Conservation (phyloP, 148 eudicot genomes). For the Rhododendron molle region DNA sequence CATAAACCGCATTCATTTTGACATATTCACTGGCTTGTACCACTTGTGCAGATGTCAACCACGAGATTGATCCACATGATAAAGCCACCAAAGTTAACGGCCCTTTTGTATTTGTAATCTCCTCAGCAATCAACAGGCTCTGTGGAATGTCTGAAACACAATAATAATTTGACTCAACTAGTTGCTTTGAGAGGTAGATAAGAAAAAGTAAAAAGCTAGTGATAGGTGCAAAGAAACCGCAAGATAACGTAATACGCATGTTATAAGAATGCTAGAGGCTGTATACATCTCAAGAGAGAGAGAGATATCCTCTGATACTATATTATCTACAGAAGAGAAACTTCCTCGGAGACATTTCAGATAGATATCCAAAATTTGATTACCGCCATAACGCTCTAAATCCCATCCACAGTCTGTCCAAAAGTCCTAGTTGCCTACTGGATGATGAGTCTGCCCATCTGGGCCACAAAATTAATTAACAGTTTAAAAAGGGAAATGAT, state of each 20-base stretch:
- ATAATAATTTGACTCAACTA: background rate
- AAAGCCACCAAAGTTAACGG: slow-evolving; percentile 28
- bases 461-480: background rate
- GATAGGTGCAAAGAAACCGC: background rate
- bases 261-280: background rate
- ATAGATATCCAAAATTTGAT: background rate
- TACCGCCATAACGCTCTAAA: background rate
- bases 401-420: background rate
- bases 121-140: slow-evolving; percentile 17
- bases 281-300: background rate
- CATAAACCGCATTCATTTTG: slow-evolving; percentile 54
- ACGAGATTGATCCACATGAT: slow-evolving; percentile 41
- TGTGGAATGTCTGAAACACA: slow-evolving; percentile 30
- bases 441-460: background rate
- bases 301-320: background rate
- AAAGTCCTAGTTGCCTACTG: background rate
- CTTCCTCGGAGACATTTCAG: background rate
- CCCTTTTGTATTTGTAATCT: slow-evolving; percentile 12
- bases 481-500: too few relatives aligned
- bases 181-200: background rate
- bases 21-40: slow-evolving; percentile 51
- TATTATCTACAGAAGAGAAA: background rate
- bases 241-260: background rate
- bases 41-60: slow-evolving; percentile 49
- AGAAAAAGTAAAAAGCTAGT: background rate